Base-by-base conservation (phyloP, 108 stramenopile genomes). In the Craspedostauros australis region DNA sequence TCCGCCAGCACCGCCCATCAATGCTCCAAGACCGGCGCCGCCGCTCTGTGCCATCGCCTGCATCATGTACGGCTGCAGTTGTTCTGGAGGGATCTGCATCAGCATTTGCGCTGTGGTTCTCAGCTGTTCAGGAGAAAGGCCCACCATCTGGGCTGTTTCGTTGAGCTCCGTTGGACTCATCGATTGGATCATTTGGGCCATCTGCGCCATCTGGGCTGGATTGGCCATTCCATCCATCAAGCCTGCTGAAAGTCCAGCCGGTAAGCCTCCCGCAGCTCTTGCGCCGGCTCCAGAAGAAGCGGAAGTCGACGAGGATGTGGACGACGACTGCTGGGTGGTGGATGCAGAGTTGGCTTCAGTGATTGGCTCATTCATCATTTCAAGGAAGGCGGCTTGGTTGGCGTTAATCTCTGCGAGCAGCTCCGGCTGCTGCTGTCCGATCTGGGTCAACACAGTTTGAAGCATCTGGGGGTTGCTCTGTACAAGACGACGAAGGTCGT, bases 351-450 rank as follows among this genome's bases (percentile, higher is more conserved):
- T 59, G 23, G 80, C 67, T 31, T 90, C 86, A 2, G 56, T 56
- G 19, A 98, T 80, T 1, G 96, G 96, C 60, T 97, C 96, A 62
- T 99, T 99, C 96, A 99, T 98, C 75, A 99, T 89, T 33, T 75
- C 59, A 37, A 99, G 74, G 60, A 99, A 99, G 5, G 66, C 86
- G 12, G 66, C 88, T 61, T 96, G 95, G 68, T 99, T 94, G 14
- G 73, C 82, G 60, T 96, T 95, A 69, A 99, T 98, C 31, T 80
- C 84, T 20, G 73, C 64, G 14, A 96, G 64, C 19, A 99, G 62
- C 32, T 88, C 86, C 14, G 98, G 96, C 67, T 91, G 85, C 64
- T 92, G 86, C 46, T 73, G 74, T 44, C 96, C 96, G 68, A 98
- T 95, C 53, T 86, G 88, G 29, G 81, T 60, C 33, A 99, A 62